phyloP scores from a whole-genome alignment of 345 rosid genomes.

The Sapria himalayana region DNA sequence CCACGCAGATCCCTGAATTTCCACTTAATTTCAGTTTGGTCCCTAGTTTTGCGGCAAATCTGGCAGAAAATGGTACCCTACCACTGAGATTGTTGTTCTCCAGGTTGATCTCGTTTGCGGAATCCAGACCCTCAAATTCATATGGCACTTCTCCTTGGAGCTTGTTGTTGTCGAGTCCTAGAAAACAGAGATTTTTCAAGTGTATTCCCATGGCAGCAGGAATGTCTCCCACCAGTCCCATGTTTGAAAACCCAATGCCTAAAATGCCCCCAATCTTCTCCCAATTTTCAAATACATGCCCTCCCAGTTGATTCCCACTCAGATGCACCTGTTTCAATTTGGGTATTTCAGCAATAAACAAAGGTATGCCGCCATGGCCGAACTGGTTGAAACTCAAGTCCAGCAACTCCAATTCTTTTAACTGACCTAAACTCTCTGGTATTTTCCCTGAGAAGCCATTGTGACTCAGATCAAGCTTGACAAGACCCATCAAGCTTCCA shows the following conservation, averaged over 20 bases:
- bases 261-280: conserved; percentile 21
- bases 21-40: conserved; percentile 31
- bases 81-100: conserved; percentile 53
- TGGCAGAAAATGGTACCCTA: conserved; percentile 22
- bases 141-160: conserved; percentile 34
- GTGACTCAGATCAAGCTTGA: conserved; percentile 46
- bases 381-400: conserved; percentile 41
- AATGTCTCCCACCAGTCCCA: conserved; percentile 30
- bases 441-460: conserved; percentile 26
- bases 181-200: conserved; percentile 18
- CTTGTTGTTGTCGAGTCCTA: conserved; percentile 38
- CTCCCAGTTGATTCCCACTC: conserved; percentile 50
- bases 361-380: conserved; percentile 32
- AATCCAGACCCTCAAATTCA: conserved; percentile 23
- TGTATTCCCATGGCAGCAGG: conserved; percentile 33
- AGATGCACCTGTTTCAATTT: conserved; percentile 23
- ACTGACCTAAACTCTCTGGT: conserved; percentile 18
- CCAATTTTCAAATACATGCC: conserved; percentile 43
- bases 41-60: conserved; percentile 21
- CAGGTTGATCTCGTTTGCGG: conserved; percentile 27
- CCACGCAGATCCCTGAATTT: conserved; percentile 22
- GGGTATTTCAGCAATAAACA: conserved; percentile 21
- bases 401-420: conserved; percentile 25
- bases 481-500: conserved; percentile 22
- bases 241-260: conserved; percentile 34